phyloP scores from a whole-genome alignment of 345 rosid genomes.

The Corchorus capsularis region DNA sequence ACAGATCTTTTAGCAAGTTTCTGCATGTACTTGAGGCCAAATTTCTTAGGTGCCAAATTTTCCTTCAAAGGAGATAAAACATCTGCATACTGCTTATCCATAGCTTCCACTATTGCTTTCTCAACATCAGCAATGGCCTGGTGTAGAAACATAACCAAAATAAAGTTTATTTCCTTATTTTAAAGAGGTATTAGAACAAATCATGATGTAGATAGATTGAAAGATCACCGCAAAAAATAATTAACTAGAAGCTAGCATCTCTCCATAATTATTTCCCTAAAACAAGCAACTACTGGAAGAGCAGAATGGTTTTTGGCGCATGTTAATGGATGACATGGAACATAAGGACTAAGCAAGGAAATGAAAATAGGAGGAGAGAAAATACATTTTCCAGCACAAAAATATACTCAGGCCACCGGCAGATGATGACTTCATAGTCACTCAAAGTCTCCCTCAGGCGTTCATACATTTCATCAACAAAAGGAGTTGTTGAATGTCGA shows the following conservation, averaged over 20 bases:
- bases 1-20: constrained; percentile 84
- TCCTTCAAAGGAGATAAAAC: constrained; percentile 88
- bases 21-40: constrained; percentile 90
- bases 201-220: too few relatives aligned
- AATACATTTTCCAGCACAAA: constrained; percentile 91
- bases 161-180: too few relatives aligned
- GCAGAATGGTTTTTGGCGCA: not conserved
- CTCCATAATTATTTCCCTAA: too few relatives aligned
- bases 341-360: not conserved
- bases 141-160: constrained; percentile 19
- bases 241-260: not conserved
- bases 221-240: constrained; percentile 8
- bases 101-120: constrained; percentile 86
- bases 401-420: constrained; percentile 96
- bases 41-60: constrained; percentile 82
- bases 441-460: constrained; percentile 72
- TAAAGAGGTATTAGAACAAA: too few relatives aligned
- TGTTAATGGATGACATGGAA: not conserved
- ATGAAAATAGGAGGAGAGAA: constrained; percentile 7
- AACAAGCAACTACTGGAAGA: not conserved
- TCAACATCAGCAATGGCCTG: constrained; percentile 97
- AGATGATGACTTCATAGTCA: constrained; percentile 84
- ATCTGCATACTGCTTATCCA: constrained; percentile 96
- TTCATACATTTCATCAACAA: constrained; percentile 92
- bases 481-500: constrained; percentile 93